Conservation (phyloP, 2,329 filamentous ascomycete species). For the Juglanconis oblonga region DNA sequence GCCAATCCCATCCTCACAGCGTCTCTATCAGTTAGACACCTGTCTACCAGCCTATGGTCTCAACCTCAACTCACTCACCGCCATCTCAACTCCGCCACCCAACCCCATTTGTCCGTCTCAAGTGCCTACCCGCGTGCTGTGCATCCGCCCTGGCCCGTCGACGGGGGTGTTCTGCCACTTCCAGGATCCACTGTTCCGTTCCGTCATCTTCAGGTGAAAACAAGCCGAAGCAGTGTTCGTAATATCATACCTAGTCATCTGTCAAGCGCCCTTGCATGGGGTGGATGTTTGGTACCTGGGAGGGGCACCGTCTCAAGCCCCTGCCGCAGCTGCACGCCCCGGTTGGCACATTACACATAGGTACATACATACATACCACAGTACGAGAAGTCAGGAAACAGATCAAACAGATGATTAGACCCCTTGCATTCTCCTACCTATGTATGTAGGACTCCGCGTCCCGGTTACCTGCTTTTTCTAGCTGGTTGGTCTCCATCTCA, state of each 20-base stretch:
- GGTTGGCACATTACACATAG: background rate
- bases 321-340: background rate
- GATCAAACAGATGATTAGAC: no score
- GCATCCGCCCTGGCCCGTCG: background rate
- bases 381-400: no score
- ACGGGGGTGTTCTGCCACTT: background rate
- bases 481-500: no score
- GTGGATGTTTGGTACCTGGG: background rate
- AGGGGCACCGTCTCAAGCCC: background rate
- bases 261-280: background rate
- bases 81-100: background rate
- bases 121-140: background rate
- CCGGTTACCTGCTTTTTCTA: no score
- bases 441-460: no score
- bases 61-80: background rate
- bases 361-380: background rate
- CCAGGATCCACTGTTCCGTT: background rate
- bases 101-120: background rate
- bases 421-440: no score
- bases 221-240: background rate
- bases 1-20: no score
- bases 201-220: background rate
- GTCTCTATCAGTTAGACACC: no score
- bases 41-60: no score
- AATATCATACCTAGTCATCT: background rate